phyloP scores from a whole-genome alignment of 1,284 basidiomycete species.

The Sutorius eximius region DNA sequence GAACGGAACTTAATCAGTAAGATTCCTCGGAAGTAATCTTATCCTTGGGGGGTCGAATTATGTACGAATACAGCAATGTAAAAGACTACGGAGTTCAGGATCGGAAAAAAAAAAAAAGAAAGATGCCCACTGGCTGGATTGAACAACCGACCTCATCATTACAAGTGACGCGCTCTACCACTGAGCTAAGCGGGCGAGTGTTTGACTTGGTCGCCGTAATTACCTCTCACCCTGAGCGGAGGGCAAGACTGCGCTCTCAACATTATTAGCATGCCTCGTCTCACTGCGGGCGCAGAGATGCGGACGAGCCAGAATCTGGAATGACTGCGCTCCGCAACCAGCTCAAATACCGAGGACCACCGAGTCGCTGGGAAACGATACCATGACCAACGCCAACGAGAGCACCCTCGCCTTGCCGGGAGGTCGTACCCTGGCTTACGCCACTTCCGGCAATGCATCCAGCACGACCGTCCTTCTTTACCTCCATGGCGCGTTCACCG shows the following conservation, averaged over 20 bases:
- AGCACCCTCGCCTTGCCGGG: constrained; percentile 43
- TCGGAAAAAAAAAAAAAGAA: neutral
- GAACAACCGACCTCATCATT: constrained; percentile 60
- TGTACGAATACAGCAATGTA: neutral
- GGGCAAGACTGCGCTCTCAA: neutral
- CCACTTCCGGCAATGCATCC: constrained; percentile 45
- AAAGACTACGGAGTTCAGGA: no score
- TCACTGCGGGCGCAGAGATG: constrained; percentile 4
- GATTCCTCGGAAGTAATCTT: neutral
- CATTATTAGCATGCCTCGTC: neutral
- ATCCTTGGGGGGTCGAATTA: neutral
- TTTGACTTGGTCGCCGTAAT: accelerated
- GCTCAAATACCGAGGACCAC: neutral
- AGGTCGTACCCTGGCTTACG: constrained; percentile 52
- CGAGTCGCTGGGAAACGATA: neutral
- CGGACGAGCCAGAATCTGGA: neutral
- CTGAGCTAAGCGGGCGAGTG: constrained; percentile 54
- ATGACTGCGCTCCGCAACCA: neutral
- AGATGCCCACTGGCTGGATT: constrained; percentile 54
- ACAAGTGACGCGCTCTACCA: constrained; percentile 61
- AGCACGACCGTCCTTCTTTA: constrained; percentile 51
- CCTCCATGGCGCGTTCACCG: constrained; percentile 51
- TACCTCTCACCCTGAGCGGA: neutral
- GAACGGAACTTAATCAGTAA: constrained; percentile 30
- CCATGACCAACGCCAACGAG: constrained; percentile 24